Evolutionary conservation across 345 rosid species (phyloP), one percentile per base, ranked within the genome.

Genomic region (Eucalyptus lansdowneana): DNA sequence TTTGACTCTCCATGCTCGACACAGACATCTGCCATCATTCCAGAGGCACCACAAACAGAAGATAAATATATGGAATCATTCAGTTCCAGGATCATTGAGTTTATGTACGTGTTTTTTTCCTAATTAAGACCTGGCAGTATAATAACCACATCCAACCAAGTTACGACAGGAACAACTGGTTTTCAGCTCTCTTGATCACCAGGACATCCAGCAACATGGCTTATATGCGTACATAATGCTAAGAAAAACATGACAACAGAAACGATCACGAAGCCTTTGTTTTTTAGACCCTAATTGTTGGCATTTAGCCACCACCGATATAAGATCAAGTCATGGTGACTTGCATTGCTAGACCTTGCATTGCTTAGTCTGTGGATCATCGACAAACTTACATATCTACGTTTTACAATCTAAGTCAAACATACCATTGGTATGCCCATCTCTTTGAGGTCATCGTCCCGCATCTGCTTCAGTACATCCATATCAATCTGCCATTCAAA

Each of bases 391-490:
- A 72, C 45, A 37, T 37, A 19, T 19, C 81, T 72, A 72, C 12
- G 14, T 72, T 72, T 37, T 17, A 19, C 45, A 11, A 21, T 72
- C 81, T 37, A 72, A 72, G 25, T 56, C 76, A 80, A 86, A 87
- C 45, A 25, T 93, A 94, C 97, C 97, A 95, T 93, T 14, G 95
- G 96, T 88, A 95, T 91, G 34, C 94, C 96, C 93, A 95, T 80
- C 88, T 93, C 96, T 89, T 92, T 95, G 72, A 95, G 93, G 88
- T 95, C 95, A 85, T 87, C 87, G 37, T 94, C 96, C 53, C 86
- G 83, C 96, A 95, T 94, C 89, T 94, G 95, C 93, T 88, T 94
- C 88, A 95, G 89, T 27, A 89, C 91, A 47, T 90, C 86, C 95
- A 95, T 95, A 90, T 95, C 96, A 58, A 95, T 92, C 96, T 95